Base-by-base conservation (phyloP, 164 flowering plant genomes). In the Stephania japonica region DNA sequence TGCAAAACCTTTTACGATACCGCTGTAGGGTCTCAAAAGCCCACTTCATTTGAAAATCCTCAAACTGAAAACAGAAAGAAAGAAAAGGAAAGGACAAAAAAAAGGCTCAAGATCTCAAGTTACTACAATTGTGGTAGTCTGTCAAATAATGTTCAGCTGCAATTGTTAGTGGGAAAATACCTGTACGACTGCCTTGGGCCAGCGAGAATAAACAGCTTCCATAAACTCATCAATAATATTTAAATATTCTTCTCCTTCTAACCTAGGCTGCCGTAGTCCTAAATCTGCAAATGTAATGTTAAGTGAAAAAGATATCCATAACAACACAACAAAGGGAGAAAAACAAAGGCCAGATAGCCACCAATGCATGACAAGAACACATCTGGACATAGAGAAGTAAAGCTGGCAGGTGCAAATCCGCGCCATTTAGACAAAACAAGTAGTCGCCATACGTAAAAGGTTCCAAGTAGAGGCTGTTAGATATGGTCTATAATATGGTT, bases 21-120 rank as follows among this genome's bases (percentile, higher is more conserved):
- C 98, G 88, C 64, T 87, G 82, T 76, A 96, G 84, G 65, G 99
- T 96, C 83, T 96, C 98, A 88, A 96, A 96, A 41, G 99, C 99
- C 99, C 99, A 96, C 81, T 96, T 96, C 92, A 92, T 86, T 89
- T 96, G 99, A 78, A 96, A 96, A 82, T 96, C 98, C 78, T 96
- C 99, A 82, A 96, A 96, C 99, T 96, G 88, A 59, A 10, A 80
- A 70, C 6, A 16, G 6, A 56, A 47, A 9, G 16, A 47, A 47
- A 47, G 16, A 47, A 9, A 47, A 53, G 53, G n/a, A 10, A n/a
- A 32, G 1, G 38, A 1, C 2, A 32, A 32, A 32, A 32, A 32
- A 32, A 32, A 32, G 38, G 38, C 38, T 41, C 67, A 65, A 47
- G 69, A 62, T 41, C 8, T 43, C 23, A 7, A 18, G 65, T 69